phyloP scores from a whole-genome alignment of 768 basidiomycete genomes.

The Boletus insuetus region DNA sequence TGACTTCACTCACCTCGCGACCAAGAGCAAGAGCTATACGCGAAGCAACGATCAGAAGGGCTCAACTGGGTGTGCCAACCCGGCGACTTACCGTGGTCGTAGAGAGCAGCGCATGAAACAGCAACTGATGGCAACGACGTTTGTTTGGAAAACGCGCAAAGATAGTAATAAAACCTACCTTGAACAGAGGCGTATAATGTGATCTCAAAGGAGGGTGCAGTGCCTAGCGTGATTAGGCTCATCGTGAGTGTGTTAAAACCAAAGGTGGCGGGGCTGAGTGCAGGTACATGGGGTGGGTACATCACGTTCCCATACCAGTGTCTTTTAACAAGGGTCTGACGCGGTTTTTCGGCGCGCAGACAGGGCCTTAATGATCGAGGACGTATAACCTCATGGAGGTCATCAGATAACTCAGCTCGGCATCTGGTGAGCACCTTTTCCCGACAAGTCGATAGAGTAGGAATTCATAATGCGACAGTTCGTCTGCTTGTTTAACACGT shows the following conservation, averaged over 20 bases:
- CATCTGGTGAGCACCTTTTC: too few species aligned
- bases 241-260: conserved; percentile 11
- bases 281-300: not conserved
- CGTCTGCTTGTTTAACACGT: too few species aligned
- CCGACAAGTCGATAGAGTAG: too few species aligned
- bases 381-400: too few species aligned
- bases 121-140: conserved; percentile 23
- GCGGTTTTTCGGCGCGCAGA: not conserved
- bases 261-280: not conserved
- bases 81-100: conserved; percentile 26
- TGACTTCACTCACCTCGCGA: too few species aligned
- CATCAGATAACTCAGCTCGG: too few species aligned
- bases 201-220: not conserved
- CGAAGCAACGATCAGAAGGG: too few species aligned
- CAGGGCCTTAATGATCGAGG: not conserved
- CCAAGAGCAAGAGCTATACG: too few species aligned
- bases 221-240: conserved; percentile 22
- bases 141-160: not conserved
- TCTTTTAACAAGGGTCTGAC: conserved; percentile 13
- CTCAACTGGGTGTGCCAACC: too few species aligned
- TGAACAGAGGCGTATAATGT: conserved; percentile 22
- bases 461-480: too few species aligned
- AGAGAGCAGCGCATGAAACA: conserved; percentile 25
- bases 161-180: conserved; percentile 8
- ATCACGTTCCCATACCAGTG: not conserved